phyloP scores from a whole-genome alignment of 108 stramenopile species.

The Nitzschia inconspicua region DNA sequence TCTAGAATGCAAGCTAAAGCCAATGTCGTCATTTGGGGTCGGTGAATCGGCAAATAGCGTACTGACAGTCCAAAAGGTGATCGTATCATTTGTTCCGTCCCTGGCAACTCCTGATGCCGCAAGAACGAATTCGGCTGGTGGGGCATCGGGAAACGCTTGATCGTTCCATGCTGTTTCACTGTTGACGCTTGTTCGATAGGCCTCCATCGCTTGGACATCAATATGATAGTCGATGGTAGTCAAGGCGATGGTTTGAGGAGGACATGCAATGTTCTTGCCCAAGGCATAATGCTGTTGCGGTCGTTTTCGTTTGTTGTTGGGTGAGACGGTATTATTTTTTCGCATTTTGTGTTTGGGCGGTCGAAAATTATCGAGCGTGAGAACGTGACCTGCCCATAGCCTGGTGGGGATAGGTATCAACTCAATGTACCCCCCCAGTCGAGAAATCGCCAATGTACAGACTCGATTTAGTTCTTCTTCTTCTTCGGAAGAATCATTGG shows the following conservation, averaged over 20 bases:
- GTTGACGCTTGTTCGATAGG: constrained; percentile 41
- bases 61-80: constrained; percentile 48
- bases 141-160: constrained; percentile 30
- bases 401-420: constrained; percentile 58
- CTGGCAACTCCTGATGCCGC: constrained; percentile 47
- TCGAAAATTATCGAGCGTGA: constrained; percentile 19
- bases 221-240: constrained; percentile 51
- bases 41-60: constrained; percentile 17
- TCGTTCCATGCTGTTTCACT: constrained; percentile 37
- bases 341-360: constrained; percentile 2
- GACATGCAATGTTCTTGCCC: constrained; percentile 13
- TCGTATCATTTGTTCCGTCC: constrained; percentile 12
- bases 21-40: background rate
- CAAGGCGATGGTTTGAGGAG: constrained; percentile 38
- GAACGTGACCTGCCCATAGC: constrained; percentile 50
- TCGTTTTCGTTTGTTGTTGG: background rate
- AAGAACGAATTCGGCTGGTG: constrained; percentile 57
- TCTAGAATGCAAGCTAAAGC: constrained; percentile 27
- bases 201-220: constrained; percentile 60
- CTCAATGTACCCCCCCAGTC: constrained; percentile 78
- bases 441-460: constrained; percentile 51
- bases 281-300: constrained; percentile 23
- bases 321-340: background rate
- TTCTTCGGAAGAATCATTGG: background rate
- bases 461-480: constrained; percentile 8